Base-by-base conservation (phyloP, 1,284 basidiomycete genomes). In the Naganishia cerealis region DNA sequence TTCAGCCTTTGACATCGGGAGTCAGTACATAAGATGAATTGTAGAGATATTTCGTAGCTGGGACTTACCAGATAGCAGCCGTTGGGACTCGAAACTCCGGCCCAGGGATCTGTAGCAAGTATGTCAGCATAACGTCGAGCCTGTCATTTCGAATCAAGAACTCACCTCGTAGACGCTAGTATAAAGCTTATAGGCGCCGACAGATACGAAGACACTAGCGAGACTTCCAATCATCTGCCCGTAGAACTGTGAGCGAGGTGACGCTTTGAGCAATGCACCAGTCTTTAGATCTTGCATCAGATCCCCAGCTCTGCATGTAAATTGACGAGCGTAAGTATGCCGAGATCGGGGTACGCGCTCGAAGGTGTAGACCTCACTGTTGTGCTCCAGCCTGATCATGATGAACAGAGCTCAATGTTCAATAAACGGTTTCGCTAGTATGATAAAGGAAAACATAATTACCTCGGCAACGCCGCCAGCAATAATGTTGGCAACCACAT, bases 271-370 rank as follows among this genome's bases (percentile, higher is more conserved):
- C 24, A 97, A 84, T 76, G 94, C 90, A 0, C 95, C 95, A 0
- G 94, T 97, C 82, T 98, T 98, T 72, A 97, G 84, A 79, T 98
- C 95, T 82, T 98, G 94, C 94, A 98, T 97, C 21, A 98, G 86
- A 78, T 98, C 94, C 18, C 94, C 95, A 9, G 94, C 93, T 78
- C 91, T 92, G 73, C 18, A 2, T 42, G 6, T 26, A 59, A 61
- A 69, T 54, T 54, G 50, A 57, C 53, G 15, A 15, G 57, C 4
- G 24, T n/a, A 15, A 36, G 3, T 16, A 3, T 6, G 21, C 16
- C 18, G 43, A n/a, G 7, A 57, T 38, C 40, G 48, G 29, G 18
- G 12, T 52, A 18, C 15, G 33, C 16, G 36, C 3, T n/a, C 13
- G 12, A 9, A 42, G 56, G 40, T n/a, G 57, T 40, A 50, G 46